phyloP scores from a whole-genome alignment of 768 basidiomycete species.

The Pholiota molesta region DNA sequence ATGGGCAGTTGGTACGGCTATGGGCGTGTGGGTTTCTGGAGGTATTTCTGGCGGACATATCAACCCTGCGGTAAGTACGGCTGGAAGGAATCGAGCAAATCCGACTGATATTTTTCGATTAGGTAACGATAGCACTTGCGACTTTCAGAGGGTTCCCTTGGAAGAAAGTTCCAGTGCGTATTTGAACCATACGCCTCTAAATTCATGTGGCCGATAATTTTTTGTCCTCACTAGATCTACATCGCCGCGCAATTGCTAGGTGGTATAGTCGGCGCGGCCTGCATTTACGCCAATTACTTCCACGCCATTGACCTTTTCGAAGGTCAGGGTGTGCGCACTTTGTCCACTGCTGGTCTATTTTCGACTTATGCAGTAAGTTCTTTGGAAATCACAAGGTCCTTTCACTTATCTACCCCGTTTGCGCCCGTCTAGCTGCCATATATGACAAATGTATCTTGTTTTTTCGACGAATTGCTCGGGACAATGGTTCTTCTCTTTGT shows the following conservation, averaged over 20 bases:
- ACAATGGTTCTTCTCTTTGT: constrained; percentile 56
- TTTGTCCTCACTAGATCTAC: constrained; percentile 21
- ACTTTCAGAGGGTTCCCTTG: constrained; percentile 76
- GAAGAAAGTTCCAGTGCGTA: constrained; percentile 68
- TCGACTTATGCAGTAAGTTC: constrained; percentile 59
- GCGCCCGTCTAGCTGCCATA: constrained; percentile 34
- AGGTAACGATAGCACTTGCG: constrained; percentile 75
- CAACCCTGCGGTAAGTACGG: constrained; percentile 61
- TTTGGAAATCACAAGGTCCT: neutral
- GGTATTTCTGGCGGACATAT: constrained; percentile 78
- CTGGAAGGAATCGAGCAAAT: neutral
- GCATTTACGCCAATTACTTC: constrained; percentile 67
- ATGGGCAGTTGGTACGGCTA: constrained; percentile 61
- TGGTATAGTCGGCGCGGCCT: constrained; percentile 55
- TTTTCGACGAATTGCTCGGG: constrained; percentile 57
- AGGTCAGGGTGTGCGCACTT: constrained; percentile 56
- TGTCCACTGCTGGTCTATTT: constrained; percentile 60
- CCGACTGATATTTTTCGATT: constrained; percentile 4
- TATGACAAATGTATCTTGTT: constrained; percentile 41
- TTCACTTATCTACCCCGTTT: neutral
- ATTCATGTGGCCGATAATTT: neutral
- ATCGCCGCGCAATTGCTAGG: constrained; percentile 60
- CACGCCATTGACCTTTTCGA: constrained; percentile 69
- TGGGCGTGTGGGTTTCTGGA: constrained; percentile 70
- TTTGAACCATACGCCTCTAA: neutral